Evolutionary conservation across 2,329 filamentous ascomycete genomes (phyloP), one percentile per base, ranked within the genome.

Genomic region (Albophoma yamanashiensis): DNA sequence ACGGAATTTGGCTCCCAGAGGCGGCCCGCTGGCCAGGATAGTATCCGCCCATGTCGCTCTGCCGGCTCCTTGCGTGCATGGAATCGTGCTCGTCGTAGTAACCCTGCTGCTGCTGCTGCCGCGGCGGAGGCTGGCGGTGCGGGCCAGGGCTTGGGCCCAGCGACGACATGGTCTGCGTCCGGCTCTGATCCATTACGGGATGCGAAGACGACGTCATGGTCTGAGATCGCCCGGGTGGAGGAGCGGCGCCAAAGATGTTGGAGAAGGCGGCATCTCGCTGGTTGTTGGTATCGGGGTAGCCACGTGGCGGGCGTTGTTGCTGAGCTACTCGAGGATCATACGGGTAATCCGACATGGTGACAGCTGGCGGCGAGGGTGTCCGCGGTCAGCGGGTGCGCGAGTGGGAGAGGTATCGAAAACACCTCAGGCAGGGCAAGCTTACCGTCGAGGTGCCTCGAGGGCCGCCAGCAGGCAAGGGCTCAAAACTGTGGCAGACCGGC

Each of bases 221-320:
- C 71, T 97, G 92, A 61, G 92, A 95, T 73, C 94, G 88, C 61
- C 93, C 93, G 55, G 90, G 85, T 55, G 91, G 91, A 64, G 91
- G 92, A 65, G 90, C 83, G 65, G 86, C 87, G 67, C 93, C 94
- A 73, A 97, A 99, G 71, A 97, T 97, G 76, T 93, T 93, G 66
- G 89, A 91, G 75, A 95, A 99, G 65, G 93, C 94, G 67, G 91
- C 91, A 84, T 99, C 92, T 77, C 94, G 89, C 76, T 94, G 90
- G 70, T 81, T 81, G 64, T 79, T 77, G 59, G 75, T 71, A 61
- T 80, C 76, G 65, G 65, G 79, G 79, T 83, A 81, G 66, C 80
- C 76, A 60, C 75, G 74, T 65, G 73, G 75, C 20, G 50, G 50
- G 31, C 17, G 50, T 43, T 74, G 74, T 58, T 76, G 76, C 57